Conservation (phyloP, 2,329 filamentous ascomycete species). For the Celoporthe dispersa region DNA sequence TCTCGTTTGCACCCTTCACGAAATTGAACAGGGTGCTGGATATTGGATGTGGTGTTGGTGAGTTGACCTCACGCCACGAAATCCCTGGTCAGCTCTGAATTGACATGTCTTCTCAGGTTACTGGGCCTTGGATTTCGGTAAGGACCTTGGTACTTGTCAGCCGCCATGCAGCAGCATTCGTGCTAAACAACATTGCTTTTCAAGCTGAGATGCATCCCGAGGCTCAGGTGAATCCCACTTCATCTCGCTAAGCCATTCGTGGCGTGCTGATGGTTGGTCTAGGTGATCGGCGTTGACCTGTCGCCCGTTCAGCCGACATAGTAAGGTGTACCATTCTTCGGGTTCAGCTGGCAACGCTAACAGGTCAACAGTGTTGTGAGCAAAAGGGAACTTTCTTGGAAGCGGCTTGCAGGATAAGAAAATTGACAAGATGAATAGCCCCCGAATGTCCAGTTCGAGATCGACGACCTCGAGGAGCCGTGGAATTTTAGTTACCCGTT, state of each 20-base stretch:
- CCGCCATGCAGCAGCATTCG: not conserved
- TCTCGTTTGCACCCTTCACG: constrained; percentile 50
- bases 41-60: constrained; percentile 55
- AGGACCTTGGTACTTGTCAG: constrained; percentile 16
- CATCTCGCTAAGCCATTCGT: not conserved
- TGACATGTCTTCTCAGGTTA: constrained; percentile 31
- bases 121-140: constrained; percentile 38
- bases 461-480: constrained; percentile 37
- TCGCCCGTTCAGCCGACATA: constrained; percentile 35
- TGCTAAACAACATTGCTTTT: constrained; percentile 12
- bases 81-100: constrained; percentile 6
- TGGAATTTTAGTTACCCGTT: constrained; percentile 37
- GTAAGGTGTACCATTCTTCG: constrained; percentile 23
- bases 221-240: constrained; percentile 30
- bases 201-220: constrained; percentile 36
- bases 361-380: constrained; percentile 26
- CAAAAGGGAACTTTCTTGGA: not conserved
- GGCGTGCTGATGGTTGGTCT: constrained; percentile 8
- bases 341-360: constrained; percentile 16
- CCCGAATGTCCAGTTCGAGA: constrained; percentile 35
- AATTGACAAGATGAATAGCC: constrained; percentile 31
- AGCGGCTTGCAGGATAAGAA: too few species aligned
- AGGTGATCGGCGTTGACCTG: constrained; percentile 36
- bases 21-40: constrained; percentile 50
- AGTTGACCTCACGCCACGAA: constrained; percentile 10